A percentile compares a stretch with the other conserved stretches of the same genome.
phyloP scores from a whole-genome alignment of 2,329 filamentous ascomycete species.

The Fusarium coffeatum region DNA sequence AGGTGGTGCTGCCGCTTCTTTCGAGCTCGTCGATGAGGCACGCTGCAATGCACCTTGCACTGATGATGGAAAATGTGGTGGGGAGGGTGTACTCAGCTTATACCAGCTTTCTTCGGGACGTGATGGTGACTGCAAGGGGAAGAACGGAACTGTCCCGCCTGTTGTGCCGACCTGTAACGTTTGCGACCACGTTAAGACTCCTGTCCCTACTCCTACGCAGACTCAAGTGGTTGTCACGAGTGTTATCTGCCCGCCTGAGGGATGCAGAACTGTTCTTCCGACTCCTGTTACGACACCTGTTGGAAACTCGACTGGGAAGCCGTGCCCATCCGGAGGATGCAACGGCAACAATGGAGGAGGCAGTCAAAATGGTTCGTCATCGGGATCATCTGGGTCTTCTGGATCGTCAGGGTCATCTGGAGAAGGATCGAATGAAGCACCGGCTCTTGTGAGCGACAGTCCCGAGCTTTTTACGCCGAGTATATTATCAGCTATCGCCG shows the following conservation, averaged over 20 bases:
- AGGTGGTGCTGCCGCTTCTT: conserved; percentile 1
- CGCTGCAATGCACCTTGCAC: conserved; percentile 41
- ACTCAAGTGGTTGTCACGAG: background rate
- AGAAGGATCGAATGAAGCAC: conserved; percentile 7
- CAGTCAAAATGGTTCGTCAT: background rate
- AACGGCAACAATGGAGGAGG: background rate
- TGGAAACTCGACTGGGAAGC: conserved; percentile 19
- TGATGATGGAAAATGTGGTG: conserved; percentile 45
- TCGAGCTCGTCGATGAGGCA: conserved; percentile 31
- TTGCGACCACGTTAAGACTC: background rate
- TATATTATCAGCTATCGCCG: conserved; percentile 25
- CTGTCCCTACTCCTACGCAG: background rate
- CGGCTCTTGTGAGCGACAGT: conserved; percentile 20
- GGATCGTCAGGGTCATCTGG: background rate
- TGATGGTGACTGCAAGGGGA: background rate
- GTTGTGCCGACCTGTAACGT: conserved; percentile 17
- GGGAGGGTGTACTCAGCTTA: conserved; percentile 25
- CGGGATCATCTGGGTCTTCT: too few species aligned
- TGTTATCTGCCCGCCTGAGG: conserved; percentile 15
- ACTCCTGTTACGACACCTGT: conserved; percentile 13
- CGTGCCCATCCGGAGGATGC: conserved; percentile 17
- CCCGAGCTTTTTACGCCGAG: conserved; percentile 18
- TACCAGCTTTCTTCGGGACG: conserved; percentile 22
- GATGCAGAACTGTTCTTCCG: conserved; percentile 10
- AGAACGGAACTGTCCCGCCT: conserved; percentile 9